These are phyloP conservation scores for Aureobasidium sp. DNA, from an alignment of 2,329 filamentous ascomycete genomes.

Conservation along the genomic window DNA sequence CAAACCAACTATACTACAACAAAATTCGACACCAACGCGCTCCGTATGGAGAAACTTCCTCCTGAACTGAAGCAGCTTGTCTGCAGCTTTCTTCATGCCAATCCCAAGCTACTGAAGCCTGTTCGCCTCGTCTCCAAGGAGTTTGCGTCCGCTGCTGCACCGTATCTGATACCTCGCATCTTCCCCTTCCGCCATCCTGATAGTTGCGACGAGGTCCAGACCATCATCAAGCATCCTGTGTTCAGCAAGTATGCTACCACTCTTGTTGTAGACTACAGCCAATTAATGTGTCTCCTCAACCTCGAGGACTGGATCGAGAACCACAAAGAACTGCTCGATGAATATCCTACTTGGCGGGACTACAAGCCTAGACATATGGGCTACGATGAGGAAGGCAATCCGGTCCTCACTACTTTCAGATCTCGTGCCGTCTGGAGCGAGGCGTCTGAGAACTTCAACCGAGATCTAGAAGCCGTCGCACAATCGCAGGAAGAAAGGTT, in stretches of 20 bases:
- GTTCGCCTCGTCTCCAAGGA: background rate
- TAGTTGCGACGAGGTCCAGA: background rate
- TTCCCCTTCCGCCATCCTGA: background rate
- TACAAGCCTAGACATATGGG: background rate
- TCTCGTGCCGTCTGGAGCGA: background rate
- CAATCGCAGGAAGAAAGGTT: background rate
- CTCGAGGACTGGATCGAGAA: background rate
- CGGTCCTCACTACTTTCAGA: background rate
- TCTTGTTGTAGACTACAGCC: background rate
- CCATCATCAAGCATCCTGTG: background rate
- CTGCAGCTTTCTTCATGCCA: background rate
- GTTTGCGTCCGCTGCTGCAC: background rate
- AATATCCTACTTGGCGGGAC: background rate
- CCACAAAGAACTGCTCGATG: background rate
- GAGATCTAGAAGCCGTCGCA: background rate
- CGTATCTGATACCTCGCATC: background rate
- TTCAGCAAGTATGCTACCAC: constrained; percentile 8
- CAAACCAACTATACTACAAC: background rate
- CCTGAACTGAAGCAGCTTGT: background rate
- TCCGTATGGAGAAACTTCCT: background rate
- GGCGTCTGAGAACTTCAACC: background rate
- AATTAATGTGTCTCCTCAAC: background rate
- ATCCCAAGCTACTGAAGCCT: background rate
- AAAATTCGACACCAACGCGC: too few relatives aligned
- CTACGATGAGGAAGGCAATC: background rate